Evolutionary conservation across 345 rosid genomes (phyloP).

Genomic region (Euphorbia tirucalli): DNA sequence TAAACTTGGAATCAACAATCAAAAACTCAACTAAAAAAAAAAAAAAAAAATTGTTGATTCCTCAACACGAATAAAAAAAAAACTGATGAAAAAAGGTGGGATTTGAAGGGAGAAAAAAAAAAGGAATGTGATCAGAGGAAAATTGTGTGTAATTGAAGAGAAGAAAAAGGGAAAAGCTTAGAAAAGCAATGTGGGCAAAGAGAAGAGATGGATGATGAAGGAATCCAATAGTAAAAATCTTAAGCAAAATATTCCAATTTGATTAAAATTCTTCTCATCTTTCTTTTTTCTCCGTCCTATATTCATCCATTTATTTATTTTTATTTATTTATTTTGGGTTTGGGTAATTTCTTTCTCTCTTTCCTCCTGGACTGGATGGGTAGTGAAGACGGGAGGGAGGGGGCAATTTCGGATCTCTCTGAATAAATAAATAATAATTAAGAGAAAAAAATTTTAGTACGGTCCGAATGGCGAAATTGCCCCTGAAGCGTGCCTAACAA

Average conservation of each 20-base stretch:
- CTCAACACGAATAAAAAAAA: neutral
- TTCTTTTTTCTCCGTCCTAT: conserved; percentile 20
- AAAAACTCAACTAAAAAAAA: neutral
- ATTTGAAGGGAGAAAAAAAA: neutral
- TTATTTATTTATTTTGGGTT: too few relatives aligned
- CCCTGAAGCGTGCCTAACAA: conserved; percentile 17
- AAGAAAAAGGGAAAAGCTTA: neutral
- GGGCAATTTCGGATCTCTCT: conserved; percentile 45
- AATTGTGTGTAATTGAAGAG: neutral
- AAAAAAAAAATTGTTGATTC: neutral
- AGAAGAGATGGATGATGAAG: neutral
- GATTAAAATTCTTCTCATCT: conserved; percentile 14
- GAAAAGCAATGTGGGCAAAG: conserved; percentile 8
- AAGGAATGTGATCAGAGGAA: conserved; percentile 7
- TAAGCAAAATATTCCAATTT: conserved; percentile 9
- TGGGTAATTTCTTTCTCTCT: too few relatives aligned
- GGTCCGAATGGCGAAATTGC: conserved; percentile 27
- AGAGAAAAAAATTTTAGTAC: conserved; percentile 1
- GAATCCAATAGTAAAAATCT: conserved; percentile 11
- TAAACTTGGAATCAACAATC: conserved; percentile 2
- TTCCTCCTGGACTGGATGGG: conserved; percentile 33
- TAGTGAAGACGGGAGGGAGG: conserved; percentile 13
- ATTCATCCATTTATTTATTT: too few relatives aligned
- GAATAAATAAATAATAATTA: too few relatives aligned
- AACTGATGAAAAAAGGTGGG: neutral